These are phyloP conservation scores for Rhododendron simsii DNA, from an alignment of 148 eudicot genomes.

Conservation along the genomic window DNA sequence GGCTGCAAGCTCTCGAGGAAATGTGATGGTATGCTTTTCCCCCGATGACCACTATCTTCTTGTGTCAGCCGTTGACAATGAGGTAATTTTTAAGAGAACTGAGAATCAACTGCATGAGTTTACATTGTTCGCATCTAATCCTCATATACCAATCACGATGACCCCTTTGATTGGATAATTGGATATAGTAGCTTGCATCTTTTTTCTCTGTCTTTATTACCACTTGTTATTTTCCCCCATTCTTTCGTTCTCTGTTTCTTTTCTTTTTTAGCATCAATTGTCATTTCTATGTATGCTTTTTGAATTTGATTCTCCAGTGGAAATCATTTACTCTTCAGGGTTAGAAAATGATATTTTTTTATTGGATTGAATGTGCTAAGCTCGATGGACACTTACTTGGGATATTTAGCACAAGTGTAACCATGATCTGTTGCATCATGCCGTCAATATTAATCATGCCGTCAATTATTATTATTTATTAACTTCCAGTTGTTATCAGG, in stretches of 20 bases:
- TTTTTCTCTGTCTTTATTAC: not conserved
- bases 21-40: constrained; percentile 96
- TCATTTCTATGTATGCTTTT: not conserved
- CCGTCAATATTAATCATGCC: too few species aligned
- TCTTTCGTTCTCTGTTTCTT: not conserved
- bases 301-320: not conserved
- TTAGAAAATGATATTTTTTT: not conserved
- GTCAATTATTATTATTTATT: not conserved
- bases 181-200: not conserved
- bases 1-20: constrained; percentile 83
- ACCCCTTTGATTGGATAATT: not conserved
- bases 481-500: constrained; percentile 36
- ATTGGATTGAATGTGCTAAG: not conserved
- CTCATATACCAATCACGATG: not conserved
- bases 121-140: not conserved
- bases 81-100: constrained; percentile 40
- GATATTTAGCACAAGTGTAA: not conserved
- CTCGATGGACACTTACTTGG: not conserved
- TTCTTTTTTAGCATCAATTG: not conserved
- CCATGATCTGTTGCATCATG: not conserved
- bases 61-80: constrained; percentile 91
- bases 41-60: constrained; percentile 89
- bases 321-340: not conserved
- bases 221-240: not conserved
- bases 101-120: not conserved